Conservation (phyloP, 768 basidiomycete species). For the Boletus fagicola region DNA sequence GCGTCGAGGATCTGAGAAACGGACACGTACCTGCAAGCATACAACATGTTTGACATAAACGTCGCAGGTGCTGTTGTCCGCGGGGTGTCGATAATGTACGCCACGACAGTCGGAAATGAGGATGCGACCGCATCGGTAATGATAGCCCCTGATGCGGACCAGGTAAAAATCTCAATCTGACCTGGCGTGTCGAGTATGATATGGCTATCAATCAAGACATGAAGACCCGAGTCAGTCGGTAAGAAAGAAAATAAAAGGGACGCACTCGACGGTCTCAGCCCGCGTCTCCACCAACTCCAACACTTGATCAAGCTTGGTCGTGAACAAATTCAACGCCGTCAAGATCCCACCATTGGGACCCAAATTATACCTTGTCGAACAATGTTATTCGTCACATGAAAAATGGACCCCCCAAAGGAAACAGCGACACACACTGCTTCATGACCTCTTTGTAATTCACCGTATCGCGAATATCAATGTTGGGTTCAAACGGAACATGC, state of each 20-base stretch:
- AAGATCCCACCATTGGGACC: constrained; percentile 98
- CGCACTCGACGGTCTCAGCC: constrained; percentile 84
- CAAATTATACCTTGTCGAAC: constrained; percentile 77
- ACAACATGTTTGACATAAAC: constrained; percentile 99
- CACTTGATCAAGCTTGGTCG: constrained; percentile 98
- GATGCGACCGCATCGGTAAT: constrained; percentile 97
- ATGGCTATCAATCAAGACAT: constrained; percentile 52
- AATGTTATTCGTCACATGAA: constrained; percentile 16
- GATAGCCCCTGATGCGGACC: constrained; percentile 98
- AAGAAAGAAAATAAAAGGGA: constrained; percentile 6
- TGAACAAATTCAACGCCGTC: constrained; percentile 95
- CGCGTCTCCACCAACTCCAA: constrained; percentile 88
- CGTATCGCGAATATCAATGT: constrained; percentile 98
- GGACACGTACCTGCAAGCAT: constrained; percentile 79
- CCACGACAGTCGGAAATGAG: constrained; percentile 89
- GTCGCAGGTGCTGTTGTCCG: constrained; percentile 92
- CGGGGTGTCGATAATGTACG: constrained; percentile 97
- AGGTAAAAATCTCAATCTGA: constrained; percentile 99
- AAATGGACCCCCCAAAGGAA: constrained; percentile 15
- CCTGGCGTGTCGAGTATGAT: constrained; percentile 96
- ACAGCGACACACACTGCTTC: constrained; percentile 85
- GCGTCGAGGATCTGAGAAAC: constrained; percentile 1
- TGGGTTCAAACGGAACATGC: constrained; percentile 88
- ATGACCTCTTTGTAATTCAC: constrained; percentile 98
- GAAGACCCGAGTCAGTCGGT: not conserved